Base-by-base conservation (phyloP, 2,329 filamentous ascomycete species). In the Sclerotinia borealis region DNA sequence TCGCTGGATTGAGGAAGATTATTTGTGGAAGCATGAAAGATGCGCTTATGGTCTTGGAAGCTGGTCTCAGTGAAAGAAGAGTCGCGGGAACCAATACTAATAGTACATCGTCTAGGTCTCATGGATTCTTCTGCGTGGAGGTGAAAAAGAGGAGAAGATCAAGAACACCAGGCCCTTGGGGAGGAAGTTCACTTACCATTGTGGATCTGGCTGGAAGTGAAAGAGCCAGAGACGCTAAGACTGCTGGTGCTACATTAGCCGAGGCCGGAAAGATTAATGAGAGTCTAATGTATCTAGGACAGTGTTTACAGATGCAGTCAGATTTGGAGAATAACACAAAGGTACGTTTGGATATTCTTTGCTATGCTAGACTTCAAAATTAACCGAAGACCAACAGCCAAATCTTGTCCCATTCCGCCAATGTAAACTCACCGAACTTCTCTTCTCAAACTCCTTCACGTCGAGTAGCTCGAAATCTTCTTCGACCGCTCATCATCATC, bases 221-320 rank as follows among this genome's bases (percentile, higher is more conserved):
- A 77, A 87, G 95, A 65, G 93, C 93, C 19, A 85, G 93, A 65
- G 92, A 95, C 67, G 93, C 95, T 31, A 97, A 97, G 80, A 98
- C 95, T 0, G 90, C 92, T 0, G 95, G 95, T 15, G 88, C 92
- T 4, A 97, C 93, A 0, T 83, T 99, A 17, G 93, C 90, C 0
- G 95, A 99, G 78, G 95, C 93, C 41, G 95, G 95, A 60, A 98
- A 98, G 78, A 99, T 99, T 75, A 99, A 99, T 73, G 93, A 97
- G 76, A 96, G 91, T 73, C 79, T 99, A 73, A 99, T 99, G 95
- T 98, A 97, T 74, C 83, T 99, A 1, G 95, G 95, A 0, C 95
- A 98, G 73, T 99, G 95, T 74, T 83, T 99, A 70, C 93, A 98
- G 74, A 93, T 96, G 82, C 93, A 97, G 75, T 93, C 89, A 65